Percentiles rank a stretch among this genome's conserved stretches.
These are phyloP conservation scores for Avena insularis DNA, from an alignment of 176 grass and related monocot genomes.

Conservation along the genomic window DNA sequence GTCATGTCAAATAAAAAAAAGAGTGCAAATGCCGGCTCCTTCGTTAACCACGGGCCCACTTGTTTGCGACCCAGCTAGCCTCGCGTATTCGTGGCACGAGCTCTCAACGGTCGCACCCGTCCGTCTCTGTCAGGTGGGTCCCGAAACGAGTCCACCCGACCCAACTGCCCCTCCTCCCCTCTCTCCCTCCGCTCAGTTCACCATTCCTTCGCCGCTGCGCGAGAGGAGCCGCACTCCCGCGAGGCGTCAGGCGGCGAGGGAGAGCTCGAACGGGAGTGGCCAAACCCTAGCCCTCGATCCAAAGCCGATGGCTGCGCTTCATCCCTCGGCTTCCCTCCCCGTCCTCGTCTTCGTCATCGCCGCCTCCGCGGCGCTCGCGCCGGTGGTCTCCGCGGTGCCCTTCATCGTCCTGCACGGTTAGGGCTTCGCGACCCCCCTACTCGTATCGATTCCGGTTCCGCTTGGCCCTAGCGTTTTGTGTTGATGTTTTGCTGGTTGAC, in stretches of 20 bases:
- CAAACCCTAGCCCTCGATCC: neutral
- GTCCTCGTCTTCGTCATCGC: neutral
- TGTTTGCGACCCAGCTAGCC: neutral
- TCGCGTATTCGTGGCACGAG: neutral
- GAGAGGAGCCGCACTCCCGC: neutral
- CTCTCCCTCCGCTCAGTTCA: neutral
- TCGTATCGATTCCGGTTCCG: neutral
- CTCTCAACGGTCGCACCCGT: neutral
- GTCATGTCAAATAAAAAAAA: too few relatives aligned
- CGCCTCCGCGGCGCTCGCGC: conserved; percentile 6
- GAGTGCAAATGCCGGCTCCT: neutral
- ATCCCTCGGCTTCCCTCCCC: neutral
- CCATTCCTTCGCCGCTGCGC: conserved; percentile 29
- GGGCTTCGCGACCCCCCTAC: neutral
- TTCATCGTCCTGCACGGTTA: conserved; percentile 84
- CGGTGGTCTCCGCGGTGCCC: conserved; percentile 50
- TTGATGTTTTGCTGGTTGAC: neutral
- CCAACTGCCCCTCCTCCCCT: neutral
- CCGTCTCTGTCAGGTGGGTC: neutral
- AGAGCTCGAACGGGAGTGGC: neutral
- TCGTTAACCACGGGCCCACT: neutral
- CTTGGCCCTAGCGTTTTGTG: neutral
- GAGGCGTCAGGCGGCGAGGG: neutral
- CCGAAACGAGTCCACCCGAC: neutral
- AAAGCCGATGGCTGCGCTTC: neutral